Conservation (phyloP, 331 rosid species). For the Quercus lobata region DNA sequence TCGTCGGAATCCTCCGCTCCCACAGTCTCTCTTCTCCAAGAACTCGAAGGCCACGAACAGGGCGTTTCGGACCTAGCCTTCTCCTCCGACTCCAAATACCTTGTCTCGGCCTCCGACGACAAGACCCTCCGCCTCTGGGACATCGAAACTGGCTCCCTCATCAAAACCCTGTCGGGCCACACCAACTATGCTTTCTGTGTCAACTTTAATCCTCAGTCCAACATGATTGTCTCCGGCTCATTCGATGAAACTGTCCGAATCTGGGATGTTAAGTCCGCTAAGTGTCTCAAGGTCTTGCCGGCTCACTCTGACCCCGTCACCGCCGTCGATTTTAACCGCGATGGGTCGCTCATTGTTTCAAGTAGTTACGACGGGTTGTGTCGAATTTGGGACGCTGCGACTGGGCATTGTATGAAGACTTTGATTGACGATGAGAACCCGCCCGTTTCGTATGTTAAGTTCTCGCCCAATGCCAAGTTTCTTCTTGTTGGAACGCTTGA, state of each 20-base stretch:
- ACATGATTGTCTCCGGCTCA: constrained; percentile 85
- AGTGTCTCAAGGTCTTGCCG: constrained; percentile 80
- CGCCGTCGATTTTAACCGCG: constrained; percentile 79
- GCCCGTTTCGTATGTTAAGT: constrained; percentile 84
- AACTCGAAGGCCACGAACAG: constrained; percentile 70
- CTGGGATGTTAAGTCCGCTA: constrained; percentile 85
- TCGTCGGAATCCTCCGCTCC: constrained; percentile 39
- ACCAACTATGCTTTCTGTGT: constrained; percentile 85
- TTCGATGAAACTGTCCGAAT: constrained; percentile 91
- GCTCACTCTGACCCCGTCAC: constrained; percentile 92
- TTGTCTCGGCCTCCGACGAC: constrained; percentile 91
- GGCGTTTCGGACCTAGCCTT: constrained; percentile 92
- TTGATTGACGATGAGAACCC: constrained; percentile 88
- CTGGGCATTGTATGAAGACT: constrained; percentile 93
- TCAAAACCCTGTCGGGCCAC: constrained; percentile 81
- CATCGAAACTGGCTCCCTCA: constrained; percentile 55
- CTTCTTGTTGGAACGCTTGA: constrained; percentile 91
- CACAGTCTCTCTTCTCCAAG: constrained; percentile 57
- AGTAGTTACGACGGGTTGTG: constrained; percentile 90
- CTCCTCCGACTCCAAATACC: constrained; percentile 74
- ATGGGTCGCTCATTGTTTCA: constrained; percentile 75
- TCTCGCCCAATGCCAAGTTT: constrained; percentile 81
- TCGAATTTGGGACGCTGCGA: constrained; percentile 87
- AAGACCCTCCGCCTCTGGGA: constrained; percentile 91
- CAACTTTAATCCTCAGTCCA: constrained; percentile 85